A percentile compares a stretch with the other conserved stretches of the same genome.
These are phyloP conservation scores for Petunia axillaris DNA, from an alignment of 257 asterid species.

Conservation along the genomic window DNA sequence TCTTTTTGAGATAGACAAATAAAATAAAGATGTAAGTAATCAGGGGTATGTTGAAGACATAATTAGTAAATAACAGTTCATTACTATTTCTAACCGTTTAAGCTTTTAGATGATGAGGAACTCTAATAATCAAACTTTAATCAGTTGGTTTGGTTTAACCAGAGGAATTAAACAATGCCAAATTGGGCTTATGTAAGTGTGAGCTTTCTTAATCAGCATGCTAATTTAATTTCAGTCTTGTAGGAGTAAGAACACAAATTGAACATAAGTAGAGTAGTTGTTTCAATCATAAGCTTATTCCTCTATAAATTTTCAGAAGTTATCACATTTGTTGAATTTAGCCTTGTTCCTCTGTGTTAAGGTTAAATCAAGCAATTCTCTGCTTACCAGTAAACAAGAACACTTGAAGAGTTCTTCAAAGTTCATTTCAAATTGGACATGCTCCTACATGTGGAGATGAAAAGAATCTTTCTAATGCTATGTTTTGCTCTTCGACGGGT, in stretches of 20 bases:
- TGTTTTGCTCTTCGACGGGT: neutral
- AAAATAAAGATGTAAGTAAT: too few relatives aligned
- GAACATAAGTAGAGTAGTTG: neutral
- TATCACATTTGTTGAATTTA: too few relatives aligned
- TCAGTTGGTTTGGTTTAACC: neutral
- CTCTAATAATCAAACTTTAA: neutral
- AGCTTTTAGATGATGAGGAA: neutral
- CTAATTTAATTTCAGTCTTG: conserved; percentile 7
- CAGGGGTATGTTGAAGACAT: too few relatives aligned
- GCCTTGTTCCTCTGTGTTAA: too few relatives aligned
- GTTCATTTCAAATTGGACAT: neutral
- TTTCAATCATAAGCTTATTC: too few relatives aligned
- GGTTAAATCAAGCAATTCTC: too few relatives aligned
- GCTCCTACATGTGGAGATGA: neutral
- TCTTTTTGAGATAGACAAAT: too few relatives aligned
- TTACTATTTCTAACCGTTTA: too few relatives aligned
- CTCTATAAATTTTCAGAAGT: too few relatives aligned
- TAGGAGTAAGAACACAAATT: conserved; percentile 12
- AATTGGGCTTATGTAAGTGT: conserved; percentile 27
- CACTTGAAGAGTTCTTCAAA: neutral
- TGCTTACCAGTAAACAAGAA: neutral
- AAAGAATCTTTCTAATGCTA: neutral
- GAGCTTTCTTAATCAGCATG: conserved; percentile 25
- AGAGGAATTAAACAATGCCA: neutral
- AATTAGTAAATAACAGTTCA: too few relatives aligned